Percentiles rank a stretch among this genome's conserved stretches.
Conservation (phyloP, 1,139 yeast species). For the Blastobotrys malaysiensis region DNA sequence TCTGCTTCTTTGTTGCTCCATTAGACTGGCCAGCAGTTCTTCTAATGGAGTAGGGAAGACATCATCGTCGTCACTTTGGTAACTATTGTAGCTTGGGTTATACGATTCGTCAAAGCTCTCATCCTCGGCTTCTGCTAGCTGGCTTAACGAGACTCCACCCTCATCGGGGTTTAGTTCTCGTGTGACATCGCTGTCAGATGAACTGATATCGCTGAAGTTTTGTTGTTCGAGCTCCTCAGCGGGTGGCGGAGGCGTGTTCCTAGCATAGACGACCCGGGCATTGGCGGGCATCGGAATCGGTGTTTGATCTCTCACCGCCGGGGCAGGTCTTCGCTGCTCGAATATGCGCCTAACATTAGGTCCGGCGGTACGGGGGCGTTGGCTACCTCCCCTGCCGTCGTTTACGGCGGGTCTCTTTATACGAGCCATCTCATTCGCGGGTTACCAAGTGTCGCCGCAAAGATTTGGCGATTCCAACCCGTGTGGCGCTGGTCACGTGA, state of each 20-base stretch:
- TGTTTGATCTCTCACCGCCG: not conserved
- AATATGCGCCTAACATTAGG: not conserved
- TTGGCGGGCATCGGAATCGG: not conserved
- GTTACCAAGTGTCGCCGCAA: not conserved
- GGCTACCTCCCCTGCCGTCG: not conserved
- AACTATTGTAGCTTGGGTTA: not conserved
- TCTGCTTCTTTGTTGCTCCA: not conserved
- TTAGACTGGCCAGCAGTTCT: not conserved
- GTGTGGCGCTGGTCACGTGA: not conserved
- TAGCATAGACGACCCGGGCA: not conserved
- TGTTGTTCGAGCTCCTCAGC: not conserved
- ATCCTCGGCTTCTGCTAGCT: not conserved
- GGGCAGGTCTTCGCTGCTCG: not conserved
- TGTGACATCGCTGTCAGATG: not conserved
- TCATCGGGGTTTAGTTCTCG: not conserved
- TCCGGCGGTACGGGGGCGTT: not conserved
- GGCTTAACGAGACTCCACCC: not conserved
- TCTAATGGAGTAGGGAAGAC: not conserved
- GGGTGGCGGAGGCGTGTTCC: not conserved
- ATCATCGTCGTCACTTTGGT: not conserved
- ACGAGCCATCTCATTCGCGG: not conserved
- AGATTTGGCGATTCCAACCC: not conserved
- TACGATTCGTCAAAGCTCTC: not conserved
- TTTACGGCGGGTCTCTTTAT: not conserved
- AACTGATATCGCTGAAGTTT: not conserved